Percentiles rank a stretch among this genome's conserved stretches.
phyloP scores from a whole-genome alignment of 768 basidiomycete species.

The Lactarius quietus region DNA sequence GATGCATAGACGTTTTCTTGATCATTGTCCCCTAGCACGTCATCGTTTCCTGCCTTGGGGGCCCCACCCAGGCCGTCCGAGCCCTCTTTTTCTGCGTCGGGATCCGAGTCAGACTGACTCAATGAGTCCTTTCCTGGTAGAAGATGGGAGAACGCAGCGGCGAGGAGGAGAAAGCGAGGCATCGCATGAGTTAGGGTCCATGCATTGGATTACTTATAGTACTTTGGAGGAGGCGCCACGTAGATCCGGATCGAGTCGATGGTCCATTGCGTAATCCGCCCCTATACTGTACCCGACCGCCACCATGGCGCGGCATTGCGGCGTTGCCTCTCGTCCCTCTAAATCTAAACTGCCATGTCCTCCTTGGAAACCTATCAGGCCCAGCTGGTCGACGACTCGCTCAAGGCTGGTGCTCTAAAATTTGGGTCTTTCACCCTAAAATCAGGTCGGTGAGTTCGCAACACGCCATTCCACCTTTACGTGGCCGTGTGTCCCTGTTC shows the following conservation, averaged over 20 bases:
- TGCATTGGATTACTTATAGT: neutral
- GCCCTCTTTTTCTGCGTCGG: constrained; percentile 2
- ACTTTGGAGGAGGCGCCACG: neutral
- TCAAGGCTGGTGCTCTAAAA: constrained; percentile 70
- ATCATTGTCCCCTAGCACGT: neutral
- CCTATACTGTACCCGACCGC: neutral
- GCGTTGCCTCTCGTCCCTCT: neutral
- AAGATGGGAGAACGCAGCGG: constrained; percentile 1
- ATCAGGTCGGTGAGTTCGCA: constrained; percentile 73
- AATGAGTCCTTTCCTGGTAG: neutral
- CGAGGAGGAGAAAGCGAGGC: constrained; percentile 1
- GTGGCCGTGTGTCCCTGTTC: constrained; percentile 13
- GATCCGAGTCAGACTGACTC: neutral
- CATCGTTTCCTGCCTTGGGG: neutral
- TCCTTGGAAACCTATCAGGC: constrained; percentile 50
- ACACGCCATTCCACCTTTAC: constrained; percentile 17
- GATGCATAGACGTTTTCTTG: neutral
- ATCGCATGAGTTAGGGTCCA: neutral
- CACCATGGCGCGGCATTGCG: neutral
- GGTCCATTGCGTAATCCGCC: neutral
- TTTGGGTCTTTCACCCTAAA: constrained; percentile 94
- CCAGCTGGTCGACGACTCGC: constrained; percentile 64
- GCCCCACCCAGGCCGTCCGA: neutral
- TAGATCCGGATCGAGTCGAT: neutral
- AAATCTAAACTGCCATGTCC: constrained; percentile 14